phyloP scores from a whole-genome alignment of 2,329 filamentous ascomycete species.

The Berkeleyomyces basicola region DNA sequence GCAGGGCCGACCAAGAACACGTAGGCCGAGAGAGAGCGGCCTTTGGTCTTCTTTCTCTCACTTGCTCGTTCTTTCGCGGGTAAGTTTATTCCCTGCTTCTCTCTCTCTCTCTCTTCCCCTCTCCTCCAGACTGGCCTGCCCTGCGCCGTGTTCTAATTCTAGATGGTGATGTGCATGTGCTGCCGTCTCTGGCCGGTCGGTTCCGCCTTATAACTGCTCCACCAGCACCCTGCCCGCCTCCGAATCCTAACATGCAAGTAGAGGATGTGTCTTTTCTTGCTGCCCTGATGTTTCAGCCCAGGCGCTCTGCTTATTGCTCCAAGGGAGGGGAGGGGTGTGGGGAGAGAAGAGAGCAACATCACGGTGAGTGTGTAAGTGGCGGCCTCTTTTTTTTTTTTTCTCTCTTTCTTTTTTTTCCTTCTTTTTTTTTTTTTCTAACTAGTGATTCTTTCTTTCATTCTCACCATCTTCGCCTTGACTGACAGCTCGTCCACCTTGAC shows the following conservation, averaged over 20 bases:
- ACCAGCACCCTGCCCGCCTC: background rate
- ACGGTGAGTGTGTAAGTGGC: background rate
- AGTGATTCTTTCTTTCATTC: background rate
- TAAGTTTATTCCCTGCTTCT: background rate
- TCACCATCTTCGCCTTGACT: background rate
- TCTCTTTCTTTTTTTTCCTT: background rate
- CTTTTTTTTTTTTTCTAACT: background rate
- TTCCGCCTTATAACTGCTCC: background rate
- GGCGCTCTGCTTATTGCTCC: background rate
- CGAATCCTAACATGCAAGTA: background rate
- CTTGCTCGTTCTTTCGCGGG: background rate
- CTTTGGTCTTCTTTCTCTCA: background rate
- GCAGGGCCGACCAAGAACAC: no score
- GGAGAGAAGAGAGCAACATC: background rate
- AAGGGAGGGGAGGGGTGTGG: background rate
- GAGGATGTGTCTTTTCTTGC: background rate
- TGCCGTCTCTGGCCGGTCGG: background rate
- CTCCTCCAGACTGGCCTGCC: background rate
- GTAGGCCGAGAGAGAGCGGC: background rate
- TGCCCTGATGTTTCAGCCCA: background rate
- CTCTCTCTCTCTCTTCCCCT: background rate
- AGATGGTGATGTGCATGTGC: background rate
- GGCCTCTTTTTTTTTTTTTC: background rate
- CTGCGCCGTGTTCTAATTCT: background rate
- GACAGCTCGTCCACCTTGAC: no score